A percentile compares a stretch with the other conserved stretches of the same genome.
phyloP scores from a whole-genome alignment of 768 basidiomycete genomes.

The Xerocomellus amylosporus region DNA sequence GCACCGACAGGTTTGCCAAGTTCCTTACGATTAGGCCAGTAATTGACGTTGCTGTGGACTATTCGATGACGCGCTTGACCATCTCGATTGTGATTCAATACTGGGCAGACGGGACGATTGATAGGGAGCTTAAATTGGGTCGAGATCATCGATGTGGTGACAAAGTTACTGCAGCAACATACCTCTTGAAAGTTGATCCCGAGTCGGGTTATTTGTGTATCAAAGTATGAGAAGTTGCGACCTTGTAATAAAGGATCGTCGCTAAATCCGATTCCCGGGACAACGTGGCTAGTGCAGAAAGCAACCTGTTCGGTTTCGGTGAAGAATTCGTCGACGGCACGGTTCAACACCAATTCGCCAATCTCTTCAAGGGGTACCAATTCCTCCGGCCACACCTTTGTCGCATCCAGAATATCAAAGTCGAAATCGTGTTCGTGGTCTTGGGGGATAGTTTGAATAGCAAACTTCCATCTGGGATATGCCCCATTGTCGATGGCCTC shows the following conservation, averaged over 20 bases:
- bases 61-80: slow-evolving; percentile 59
- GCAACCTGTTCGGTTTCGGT: slow-evolving; percentile 87
- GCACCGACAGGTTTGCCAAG: slow-evolving; percentile 46
- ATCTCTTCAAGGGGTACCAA: slow-evolving; percentile 73
- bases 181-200: slow-evolving; percentile 79
- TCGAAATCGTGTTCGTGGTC: slow-evolving; percentile 77
- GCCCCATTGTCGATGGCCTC: slow-evolving; percentile 76
- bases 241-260: slow-evolving; percentile 82
- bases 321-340: slow-evolving; percentile 73
- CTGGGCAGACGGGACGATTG: slow-evolving; percentile 75
- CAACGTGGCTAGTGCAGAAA: slow-evolving; percentile 67
- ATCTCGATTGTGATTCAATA: slow-evolving; percentile 66
- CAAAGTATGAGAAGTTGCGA: slow-evolving; percentile 84
- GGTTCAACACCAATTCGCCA: slow-evolving; percentile 68
- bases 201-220: slow-evolving; percentile 78
- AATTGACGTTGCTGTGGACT: slow-evolving; percentile 60
- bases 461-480: slow-evolving; percentile 76
- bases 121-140: slow-evolving; percentile 61
- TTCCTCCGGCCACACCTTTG: slow-evolving; percentile 85
- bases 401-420: slow-evolving; percentile 84
- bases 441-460: slow-evolving; percentile 62
- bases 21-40: slow-evolving; percentile 76
- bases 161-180: slow-evolving; percentile 1
- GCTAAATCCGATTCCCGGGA: slow-evolving; percentile 68
- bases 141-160: neutral